Evolutionary conservation across 148 eudicot genomes (phyloP).

Genomic region (Agrostemma githago): DNA sequence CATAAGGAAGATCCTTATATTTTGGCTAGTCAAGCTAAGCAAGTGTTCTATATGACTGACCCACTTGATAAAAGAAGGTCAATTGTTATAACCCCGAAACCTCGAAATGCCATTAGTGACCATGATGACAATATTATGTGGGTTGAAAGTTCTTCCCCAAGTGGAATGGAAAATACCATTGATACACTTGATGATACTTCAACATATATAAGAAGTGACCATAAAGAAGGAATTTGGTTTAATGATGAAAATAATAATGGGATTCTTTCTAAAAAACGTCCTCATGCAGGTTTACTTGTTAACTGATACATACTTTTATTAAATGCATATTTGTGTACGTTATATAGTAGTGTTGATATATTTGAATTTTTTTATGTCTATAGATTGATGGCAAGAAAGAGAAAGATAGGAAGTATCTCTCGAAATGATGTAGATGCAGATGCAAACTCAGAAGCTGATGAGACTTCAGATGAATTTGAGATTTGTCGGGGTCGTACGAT

Average conservation of each 20-base stretch:
- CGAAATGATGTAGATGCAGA: not conserved
- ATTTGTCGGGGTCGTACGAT: not conserved
- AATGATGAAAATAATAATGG: too few relatives aligned
- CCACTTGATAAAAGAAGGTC: not conserved
- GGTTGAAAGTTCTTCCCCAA: not conserved
- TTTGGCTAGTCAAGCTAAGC: constrained; percentile 1
- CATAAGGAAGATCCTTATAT: constrained; percentile 3
- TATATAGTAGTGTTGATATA: too few relatives aligned
- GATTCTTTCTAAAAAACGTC: too few relatives aligned
- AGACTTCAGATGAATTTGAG: not conserved
- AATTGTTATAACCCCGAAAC: not conserved
- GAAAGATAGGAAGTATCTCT: too few relatives aligned
- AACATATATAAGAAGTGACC: too few relatives aligned
- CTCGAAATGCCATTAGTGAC: not conserved
- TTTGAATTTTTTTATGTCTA: not conserved
- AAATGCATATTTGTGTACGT: too few relatives aligned
- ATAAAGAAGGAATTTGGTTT: too few relatives aligned
- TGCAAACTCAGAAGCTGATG: not conserved
- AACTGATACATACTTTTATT: too few relatives aligned
- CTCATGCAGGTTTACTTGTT: too few relatives aligned
- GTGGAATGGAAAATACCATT: too few relatives aligned
- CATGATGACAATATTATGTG: not conserved
- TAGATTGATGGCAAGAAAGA: not conserved
- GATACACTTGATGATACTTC: too few relatives aligned
- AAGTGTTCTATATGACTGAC: not conserved